Evolutionary conservation across 352 stramenopile genomes (phyloP).

Genomic region (Proteromonas lacertae): DNA sequence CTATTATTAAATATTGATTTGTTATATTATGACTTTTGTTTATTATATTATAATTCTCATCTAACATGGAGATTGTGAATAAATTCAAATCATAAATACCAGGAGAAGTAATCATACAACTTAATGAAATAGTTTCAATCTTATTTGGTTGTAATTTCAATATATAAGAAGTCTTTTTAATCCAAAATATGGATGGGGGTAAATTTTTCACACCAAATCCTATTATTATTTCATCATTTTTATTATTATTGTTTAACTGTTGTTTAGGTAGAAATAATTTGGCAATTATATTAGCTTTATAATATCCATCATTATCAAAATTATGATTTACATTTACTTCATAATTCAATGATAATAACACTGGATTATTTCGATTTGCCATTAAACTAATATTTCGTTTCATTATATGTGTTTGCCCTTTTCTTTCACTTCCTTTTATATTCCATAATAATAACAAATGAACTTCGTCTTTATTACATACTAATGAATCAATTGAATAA

Average conservation of each 20-base stretch:
- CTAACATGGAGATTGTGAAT: conserved; percentile 53
- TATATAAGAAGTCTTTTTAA: conserved; percentile 45
- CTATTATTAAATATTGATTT: conserved; percentile 46
- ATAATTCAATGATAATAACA: neutral
- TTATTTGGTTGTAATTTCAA: conserved; percentile 29
- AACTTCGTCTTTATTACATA: too few relatives aligned
- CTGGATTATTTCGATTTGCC: neutral
- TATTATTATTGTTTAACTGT: neutral
- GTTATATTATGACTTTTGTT: conserved; percentile 71
- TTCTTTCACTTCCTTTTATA: neutral
- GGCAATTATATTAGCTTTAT: conserved; percentile 1
- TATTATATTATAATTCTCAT: too few relatives aligned
- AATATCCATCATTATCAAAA: conserved; percentile 3
- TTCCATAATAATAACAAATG: neutral
- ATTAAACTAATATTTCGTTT: neutral
- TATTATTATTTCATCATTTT: too few relatives aligned
- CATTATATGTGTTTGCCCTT: neutral
- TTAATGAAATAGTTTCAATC: conserved; percentile 58
- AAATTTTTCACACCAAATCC: conserved; percentile 5
- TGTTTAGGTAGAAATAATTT: neutral
- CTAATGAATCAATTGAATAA: too few relatives aligned
- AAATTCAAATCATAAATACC: conserved; percentile 31
- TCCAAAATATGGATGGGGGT: conserved; percentile 27
- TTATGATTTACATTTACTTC: neutral
- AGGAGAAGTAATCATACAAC: conserved; percentile 22